Conservation (phyloP, 2,329 filamentous ascomycete genomes). For the Ophiostoma quercus region DNA sequence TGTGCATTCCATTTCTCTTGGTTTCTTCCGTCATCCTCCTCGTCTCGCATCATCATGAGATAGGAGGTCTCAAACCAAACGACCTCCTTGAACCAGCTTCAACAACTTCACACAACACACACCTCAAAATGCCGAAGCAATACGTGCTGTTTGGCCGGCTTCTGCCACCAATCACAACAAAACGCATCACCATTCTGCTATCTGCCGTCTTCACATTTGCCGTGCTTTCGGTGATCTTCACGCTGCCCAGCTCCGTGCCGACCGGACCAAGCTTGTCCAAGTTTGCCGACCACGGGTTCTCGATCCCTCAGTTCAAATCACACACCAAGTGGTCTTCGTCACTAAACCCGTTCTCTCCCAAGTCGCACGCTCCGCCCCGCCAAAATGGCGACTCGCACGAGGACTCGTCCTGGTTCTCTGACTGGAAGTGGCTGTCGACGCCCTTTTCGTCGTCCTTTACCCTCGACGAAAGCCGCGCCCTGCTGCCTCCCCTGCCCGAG, state of each 20-base stretch:
- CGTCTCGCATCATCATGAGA: constrained; percentile 10
- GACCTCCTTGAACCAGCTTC: not conserved
- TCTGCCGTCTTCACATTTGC: constrained; percentile 49
- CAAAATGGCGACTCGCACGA: constrained; percentile 74
- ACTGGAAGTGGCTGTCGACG: constrained; percentile 79
- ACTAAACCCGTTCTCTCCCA: constrained; percentile 55
- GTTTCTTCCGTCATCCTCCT: not conserved
- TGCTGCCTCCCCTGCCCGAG: constrained; percentile 69
- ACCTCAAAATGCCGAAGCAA: constrained; percentile 42
- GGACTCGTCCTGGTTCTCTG: constrained; percentile 76
- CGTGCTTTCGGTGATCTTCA: constrained; percentile 49
- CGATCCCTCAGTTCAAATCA: constrained; percentile 45
- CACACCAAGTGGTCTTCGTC: constrained; percentile 43
- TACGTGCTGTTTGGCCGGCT: constrained; percentile 45
- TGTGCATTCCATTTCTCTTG: not conserved
- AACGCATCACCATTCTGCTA: constrained; percentile 50
- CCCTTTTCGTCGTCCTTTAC: constrained; percentile 79
- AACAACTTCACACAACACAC: not conserved
- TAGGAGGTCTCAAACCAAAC: not conserved
- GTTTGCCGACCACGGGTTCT: constrained; percentile 46
- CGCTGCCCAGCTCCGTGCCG: constrained; percentile 46
- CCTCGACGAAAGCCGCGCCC: constrained; percentile 73
- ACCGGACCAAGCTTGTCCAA: constrained; percentile 46
- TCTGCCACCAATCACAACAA: constrained; percentile 47
- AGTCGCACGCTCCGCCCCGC: constrained; percentile 65